Conservation (phyloP, 2,329 filamentous ascomycete species). For the Pochonia chlamydosporia region DNA sequence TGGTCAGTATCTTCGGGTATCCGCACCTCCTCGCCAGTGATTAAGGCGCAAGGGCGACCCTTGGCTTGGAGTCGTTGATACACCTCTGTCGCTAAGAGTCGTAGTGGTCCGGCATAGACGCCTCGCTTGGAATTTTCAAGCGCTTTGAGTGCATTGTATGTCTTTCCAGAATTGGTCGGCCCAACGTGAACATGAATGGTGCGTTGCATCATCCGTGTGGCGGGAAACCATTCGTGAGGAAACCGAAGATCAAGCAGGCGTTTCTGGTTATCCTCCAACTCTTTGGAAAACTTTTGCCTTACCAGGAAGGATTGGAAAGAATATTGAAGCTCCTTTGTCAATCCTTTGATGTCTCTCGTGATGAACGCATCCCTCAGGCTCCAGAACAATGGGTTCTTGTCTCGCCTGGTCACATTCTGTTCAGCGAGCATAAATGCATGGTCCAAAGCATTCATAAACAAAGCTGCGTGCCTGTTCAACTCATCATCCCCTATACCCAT, state of each 20-base stretch:
- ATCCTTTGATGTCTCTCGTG: conserved; percentile 39
- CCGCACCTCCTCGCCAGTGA: conserved; percentile 88
- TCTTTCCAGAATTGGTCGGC: conserved; percentile 97
- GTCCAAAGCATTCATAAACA: conserved; percentile 40
- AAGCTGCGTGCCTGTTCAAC: conserved; percentile 35
- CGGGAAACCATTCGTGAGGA: conserved; percentile 88
- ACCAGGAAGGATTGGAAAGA: conserved; percentile 63
- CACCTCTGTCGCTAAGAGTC: conserved; percentile 90
- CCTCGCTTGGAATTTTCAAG: conserved; percentile 71
- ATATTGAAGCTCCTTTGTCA: conserved; percentile 57
- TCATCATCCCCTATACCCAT: conserved; percentile 29
- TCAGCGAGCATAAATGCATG: conserved; percentile 40
- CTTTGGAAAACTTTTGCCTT: conserved; percentile 49
- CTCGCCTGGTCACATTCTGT: conserved; percentile 27
- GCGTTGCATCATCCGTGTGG: conserved; percentile 71
- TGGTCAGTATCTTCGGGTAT: conserved; percentile 53
- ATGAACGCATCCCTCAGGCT: conserved; percentile 56
- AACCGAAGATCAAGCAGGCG: conserved; percentile 77
- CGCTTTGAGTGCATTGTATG: conserved; percentile 84
- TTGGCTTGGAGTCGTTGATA: conserved; percentile 79
- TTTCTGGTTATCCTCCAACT: conserved; percentile 53
- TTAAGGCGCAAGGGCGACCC: conserved; percentile 67
- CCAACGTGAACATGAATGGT: conserved; percentile 91
- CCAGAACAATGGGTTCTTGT: conserved; percentile 50
- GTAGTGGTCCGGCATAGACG: conserved; percentile 84